Conservation (phyloP, 2,329 filamentous ascomycete species). For the Fusarium illudens region DNA sequence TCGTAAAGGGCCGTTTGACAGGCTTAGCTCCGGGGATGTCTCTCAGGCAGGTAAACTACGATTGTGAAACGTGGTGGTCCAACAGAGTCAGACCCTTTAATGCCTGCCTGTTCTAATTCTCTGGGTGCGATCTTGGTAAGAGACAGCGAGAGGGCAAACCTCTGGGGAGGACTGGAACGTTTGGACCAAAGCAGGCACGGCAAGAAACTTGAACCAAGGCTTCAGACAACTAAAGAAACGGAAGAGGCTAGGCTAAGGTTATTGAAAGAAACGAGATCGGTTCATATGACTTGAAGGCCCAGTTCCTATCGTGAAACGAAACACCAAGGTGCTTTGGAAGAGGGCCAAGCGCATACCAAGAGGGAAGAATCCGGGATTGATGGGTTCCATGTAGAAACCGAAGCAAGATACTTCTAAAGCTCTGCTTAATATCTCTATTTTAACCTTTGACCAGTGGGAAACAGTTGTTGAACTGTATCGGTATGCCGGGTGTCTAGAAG, state of each 20-base stretch:
- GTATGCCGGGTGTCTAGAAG: background rate
- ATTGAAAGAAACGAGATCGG: background rate
- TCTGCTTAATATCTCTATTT: background rate
- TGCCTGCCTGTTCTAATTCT: no score
- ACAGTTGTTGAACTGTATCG: rapidly evolving
- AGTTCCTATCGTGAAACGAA: background rate
- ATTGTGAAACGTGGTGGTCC: background rate
- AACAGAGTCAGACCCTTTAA: background rate
- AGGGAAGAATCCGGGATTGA: background rate
- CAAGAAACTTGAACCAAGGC: background rate
- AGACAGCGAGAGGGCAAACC: no score
- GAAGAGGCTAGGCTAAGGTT: rapidly evolving
- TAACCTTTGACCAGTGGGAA: background rate
- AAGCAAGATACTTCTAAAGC: background rate
- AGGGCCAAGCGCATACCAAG: no score
- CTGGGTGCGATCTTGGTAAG: no score
- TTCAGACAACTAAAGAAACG: background rate
- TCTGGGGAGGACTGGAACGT: no score
- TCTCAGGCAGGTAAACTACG: background rate
- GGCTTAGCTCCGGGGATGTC: background rate
- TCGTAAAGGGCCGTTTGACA: background rate
- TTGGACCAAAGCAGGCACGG: background rate
- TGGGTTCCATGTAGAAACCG: background rate
- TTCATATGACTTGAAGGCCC: background rate
- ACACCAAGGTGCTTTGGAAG: no score